phyloP scores from a whole-genome alignment of 306 rosid species.

The Vicia sativa region DNA sequence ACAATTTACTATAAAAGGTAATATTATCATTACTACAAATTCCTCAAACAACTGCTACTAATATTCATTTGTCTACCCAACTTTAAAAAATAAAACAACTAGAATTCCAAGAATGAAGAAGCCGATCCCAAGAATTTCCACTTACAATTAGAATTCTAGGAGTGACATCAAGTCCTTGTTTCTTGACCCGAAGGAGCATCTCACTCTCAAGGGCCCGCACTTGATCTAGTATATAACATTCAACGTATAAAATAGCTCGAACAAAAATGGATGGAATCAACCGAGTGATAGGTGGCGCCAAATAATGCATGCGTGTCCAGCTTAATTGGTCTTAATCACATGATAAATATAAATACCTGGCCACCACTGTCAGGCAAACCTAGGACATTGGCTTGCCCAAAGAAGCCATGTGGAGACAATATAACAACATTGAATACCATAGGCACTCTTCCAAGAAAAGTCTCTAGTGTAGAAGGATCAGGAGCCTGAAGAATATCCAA shows the following conservation, averaged over 20 bases:
- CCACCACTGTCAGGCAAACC: slow-evolving; percentile 99
- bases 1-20: too few species aligned
- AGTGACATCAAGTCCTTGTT: slow-evolving; percentile 73
- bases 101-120: too few species aligned
- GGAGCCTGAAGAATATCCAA: too few species aligned
- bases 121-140: slow-evolving; percentile 17
- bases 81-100: too few species aligned
- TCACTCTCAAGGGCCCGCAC: slow-evolving; percentile 96
- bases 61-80: too few species aligned
- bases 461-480: too few species aligned
- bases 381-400: slow-evolving; percentile 93
- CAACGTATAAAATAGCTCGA: slow-evolving; percentile 18
- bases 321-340: slow-evolving; percentile 8
- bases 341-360: slow-evolving; percentile 60
- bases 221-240: slow-evolving; percentile 81
- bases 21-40: too few species aligned
- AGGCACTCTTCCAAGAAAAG: slow-evolving; percentile 86
- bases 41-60: too few species aligned
- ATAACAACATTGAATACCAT: slow-evolving; percentile 94
- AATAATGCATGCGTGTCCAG: slow-evolving; percentile 18
- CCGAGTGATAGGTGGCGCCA: slow-evolving; percentile 5
- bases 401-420: slow-evolving; percentile 90
- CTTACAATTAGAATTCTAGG: slow-evolving; percentile 90
- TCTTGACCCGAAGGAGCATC: slow-evolving; percentile 80
- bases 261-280: slow-evolving; percentile 22